Evolutionary conservation across 73 alveolate genomes (phyloP).

Genomic region (Tetrahymena borealis): DNA sequence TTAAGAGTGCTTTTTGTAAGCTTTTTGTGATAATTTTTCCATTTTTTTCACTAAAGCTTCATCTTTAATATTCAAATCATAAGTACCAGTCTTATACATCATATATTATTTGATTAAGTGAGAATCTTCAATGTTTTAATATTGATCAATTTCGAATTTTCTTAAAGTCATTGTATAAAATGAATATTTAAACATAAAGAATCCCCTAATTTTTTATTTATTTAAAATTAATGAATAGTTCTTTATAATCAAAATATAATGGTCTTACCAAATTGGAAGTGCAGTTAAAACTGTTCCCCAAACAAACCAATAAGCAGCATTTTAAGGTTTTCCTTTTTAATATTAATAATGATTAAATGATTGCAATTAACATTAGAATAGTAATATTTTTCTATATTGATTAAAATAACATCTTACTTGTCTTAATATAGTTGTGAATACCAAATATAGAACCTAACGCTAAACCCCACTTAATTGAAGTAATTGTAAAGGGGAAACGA

Average conservation of each 20-base stretch:
- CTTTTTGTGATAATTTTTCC: neutral
- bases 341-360: neutral
- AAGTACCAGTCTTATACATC: conserved; percentile 10
- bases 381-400: neutral
- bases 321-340: neutral
- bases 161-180: conserved; percentile 20
- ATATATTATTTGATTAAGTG: conserved; percentile 15
- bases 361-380: neutral
- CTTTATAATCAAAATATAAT: too few species aligned
- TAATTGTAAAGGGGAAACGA: conserved; percentile 33
- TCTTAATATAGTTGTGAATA: conserved; percentile 18
- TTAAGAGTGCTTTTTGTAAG: neutral
- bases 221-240: neutral
- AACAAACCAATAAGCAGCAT: conserved; percentile 28
- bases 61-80: conserved; percentile 15
- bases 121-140: conserved; percentile 7
- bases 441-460: conserved; percentile 40
- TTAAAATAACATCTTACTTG: neutral
- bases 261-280: conserved; percentile 29
- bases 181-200: conserved; percentile 37
- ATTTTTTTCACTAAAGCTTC: conserved; percentile 17
- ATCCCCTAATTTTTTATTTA: neutral
- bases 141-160: conserved; percentile 27
- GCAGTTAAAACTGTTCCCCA: conserved; percentile 39
- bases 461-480: conserved; percentile 36